Base-by-base conservation (phyloP, 257 asterid genomes). In the Thymus mandschuricus region DNA sequence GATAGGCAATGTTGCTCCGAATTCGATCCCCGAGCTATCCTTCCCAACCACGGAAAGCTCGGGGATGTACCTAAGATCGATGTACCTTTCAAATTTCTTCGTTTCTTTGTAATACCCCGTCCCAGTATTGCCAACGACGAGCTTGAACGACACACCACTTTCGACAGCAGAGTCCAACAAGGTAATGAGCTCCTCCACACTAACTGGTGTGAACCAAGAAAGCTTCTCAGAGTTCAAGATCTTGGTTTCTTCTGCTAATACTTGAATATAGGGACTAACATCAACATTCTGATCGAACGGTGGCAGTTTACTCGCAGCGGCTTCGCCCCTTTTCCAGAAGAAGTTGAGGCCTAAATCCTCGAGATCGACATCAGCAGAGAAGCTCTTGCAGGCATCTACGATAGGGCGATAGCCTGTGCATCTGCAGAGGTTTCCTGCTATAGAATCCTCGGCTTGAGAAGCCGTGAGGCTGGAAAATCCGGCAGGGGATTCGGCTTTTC, bases 381-480 rank as follows among this genome's bases (percentile, higher is more conserved):
- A 72, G 11, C 77, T 72, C 6, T 72, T 72, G 71, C 77, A 72
- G 49, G 71, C 77, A 40, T 72, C 77, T 9, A 41, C 77, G 41
- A 72, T 72, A 31, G 77, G 77, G 29, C 77, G 38, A 31, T 72
- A 72, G 48, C 77, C 77, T 13, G 77, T 64, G 41, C 77, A 72
- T 15, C 77, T 15, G 1, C 77, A 72, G 3, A 72, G 65, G 33
- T 64, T 72, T 41, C 77, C 77, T 5, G 66, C 6, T 52, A 72
- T 43, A 10, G 77, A 46, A 28, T 8, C 52, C 27, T 54, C 64
- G 13, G 77, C 77, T 72, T 63, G 58, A 1, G 66, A 72, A 44
- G 27, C 59, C 3, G 71, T 72, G n/a, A 72, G 70, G 48, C 54
- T 51, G 35, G 76, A 71, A 55, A 71, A 71, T 11, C 76, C 76